A percentile compares a stretch with the other conserved stretches of the same genome.
phyloP scores from a whole-genome alignment of 495 filamentous ascomycete species.

The Neohortaea acidophila region DNA sequence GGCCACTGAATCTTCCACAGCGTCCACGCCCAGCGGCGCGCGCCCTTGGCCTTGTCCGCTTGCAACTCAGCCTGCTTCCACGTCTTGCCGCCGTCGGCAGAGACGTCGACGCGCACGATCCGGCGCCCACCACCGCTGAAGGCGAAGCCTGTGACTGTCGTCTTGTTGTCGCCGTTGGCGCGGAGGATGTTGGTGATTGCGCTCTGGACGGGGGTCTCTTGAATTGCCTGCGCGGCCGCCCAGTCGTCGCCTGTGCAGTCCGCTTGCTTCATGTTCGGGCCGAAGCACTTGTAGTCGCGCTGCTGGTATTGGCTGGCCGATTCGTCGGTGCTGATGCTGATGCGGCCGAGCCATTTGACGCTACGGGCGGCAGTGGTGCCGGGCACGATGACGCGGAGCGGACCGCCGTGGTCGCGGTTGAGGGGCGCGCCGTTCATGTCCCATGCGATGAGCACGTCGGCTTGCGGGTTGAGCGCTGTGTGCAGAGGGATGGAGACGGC shows the following conservation, averaged over 20 bases:
- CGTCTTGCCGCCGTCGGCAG: constrained; percentile 13
- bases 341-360: constrained; percentile 28
- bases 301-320: constrained; percentile 31
- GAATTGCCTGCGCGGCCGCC: constrained; percentile 30
- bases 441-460: constrained; percentile 46
- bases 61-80: constrained; percentile 25
- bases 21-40: constrained; percentile 35
- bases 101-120: constrained; percentile 34
- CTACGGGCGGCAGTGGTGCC: constrained; percentile 25
- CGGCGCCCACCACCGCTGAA: constrained; percentile 33
- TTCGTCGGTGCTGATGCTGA: constrained; percentile 25
- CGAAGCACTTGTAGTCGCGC: constrained; percentile 36
- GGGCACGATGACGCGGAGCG: constrained; percentile 26
- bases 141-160: constrained; percentile 28
- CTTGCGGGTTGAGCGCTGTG: constrained; percentile 36
- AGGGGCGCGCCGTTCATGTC: constrained; percentile 27
- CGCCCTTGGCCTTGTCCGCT: constrained; percentile 27
- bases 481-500: constrained; percentile 43
- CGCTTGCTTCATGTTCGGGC: constrained; percentile 21
- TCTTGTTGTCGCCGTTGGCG: constrained; percentile 14
- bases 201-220: constrained; percentile 37
- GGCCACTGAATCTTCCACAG: constrained; percentile 35
- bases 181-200: constrained; percentile 27
- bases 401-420: constrained; percentile 23
- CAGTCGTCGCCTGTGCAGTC: constrained; percentile 18